Evolutionary conservation across 2,329 filamentous ascomycete genomes (phyloP), one percentile per base, ranked within the genome.

Genomic region (Fusarium armeniacum): DNA sequence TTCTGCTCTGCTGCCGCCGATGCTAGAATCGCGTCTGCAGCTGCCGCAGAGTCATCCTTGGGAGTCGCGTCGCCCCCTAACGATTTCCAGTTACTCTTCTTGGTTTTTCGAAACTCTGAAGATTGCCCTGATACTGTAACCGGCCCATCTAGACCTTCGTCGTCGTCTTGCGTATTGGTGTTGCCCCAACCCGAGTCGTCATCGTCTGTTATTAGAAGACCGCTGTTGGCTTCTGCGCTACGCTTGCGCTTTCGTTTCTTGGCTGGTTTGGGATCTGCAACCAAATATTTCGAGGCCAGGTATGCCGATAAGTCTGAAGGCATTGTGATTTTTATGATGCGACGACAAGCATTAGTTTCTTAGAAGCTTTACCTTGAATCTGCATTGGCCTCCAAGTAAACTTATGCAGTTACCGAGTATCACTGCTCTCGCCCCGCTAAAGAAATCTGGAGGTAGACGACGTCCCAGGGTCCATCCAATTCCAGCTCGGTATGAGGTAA

Each of bases 241-340:
- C 85, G 80, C 78, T 90, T 90, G 75, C 87, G 85, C 81, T 91
- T 91, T 65, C 87, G 85, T 77, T 90, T 91, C 76, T 90, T 90
- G 50, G 81, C 65, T 50, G 81, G 84, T 67, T 87, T 88, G 8
- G 83, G 80, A 65, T 89, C 85, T 41, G 86, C 83, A 58, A 86
- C 83, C 51, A 99, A 90, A 79, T 99, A 99, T 79, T 94, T 96
- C 68, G 93, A 91, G 38, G 95, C 94, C 36, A 99, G 88, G 77
- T 98, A 99, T 76, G 90, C 89, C 62, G 93, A 90, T 70, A 98
- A 86, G 72, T 89, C 85, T 65, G 84, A 83, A 44, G 86, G 81
- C 86, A 88, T 89, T 26, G 30, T 70, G 47, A 55, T 20, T 41
- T n/a, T 41, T 22, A 30, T 52, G 28, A 41, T 57, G 41, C 35